Evolutionary conservation across 768 basidiomycete genomes (phyloP), one percentile per base, ranked within the genome.

Genomic region (Tricholoma hemisulphureum): DNA sequence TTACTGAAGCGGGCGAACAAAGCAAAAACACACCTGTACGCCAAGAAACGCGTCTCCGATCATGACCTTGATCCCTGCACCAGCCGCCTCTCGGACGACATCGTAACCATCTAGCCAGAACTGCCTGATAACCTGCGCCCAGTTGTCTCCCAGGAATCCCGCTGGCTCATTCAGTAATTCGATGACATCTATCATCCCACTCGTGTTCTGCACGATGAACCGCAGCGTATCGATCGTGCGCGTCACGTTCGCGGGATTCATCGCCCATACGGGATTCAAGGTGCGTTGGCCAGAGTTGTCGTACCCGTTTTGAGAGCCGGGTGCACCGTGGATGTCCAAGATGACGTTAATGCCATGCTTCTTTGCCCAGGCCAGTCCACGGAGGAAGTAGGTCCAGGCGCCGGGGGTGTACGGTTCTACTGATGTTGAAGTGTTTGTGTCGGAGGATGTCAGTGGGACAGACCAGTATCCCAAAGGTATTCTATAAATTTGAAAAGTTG

Each of bases 391-490:
- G 2, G 85, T 78, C 82, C 87, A 89, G 28, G 87, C 87, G 8
- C 88, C 88, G 0, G 83, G 68, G 46, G 80, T 75, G 66, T 83
- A 88, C 0, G 87, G 87, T 2, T 73, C 66, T 13, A 77, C 74
- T 16, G 78, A 80, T 3, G 63, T 67, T 16, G 75, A 75, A 5
- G 66, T 73, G 50, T 78, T 76, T 6, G 84, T 86, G 60, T 83
- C 80, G 13, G 78, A 69, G 29, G 83, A 73, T 3, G 81, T 81
- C 31, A 86, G 70, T 0, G 88, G 88, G n/a, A 89, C 80, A n/a
- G 87, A 86, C 88, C 88, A 91, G 67, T 85, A 91, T 8, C 87
- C 88, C 6, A 89, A 58, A 5, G 88, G 88, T 64, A 91, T 86
- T 28, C 88, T 88, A 21, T 35, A 13, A 9, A 28, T 32, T 46